Conservation (phyloP, 805 yeast genomes). For the Grigorovia yakushimaensis region DNA sequence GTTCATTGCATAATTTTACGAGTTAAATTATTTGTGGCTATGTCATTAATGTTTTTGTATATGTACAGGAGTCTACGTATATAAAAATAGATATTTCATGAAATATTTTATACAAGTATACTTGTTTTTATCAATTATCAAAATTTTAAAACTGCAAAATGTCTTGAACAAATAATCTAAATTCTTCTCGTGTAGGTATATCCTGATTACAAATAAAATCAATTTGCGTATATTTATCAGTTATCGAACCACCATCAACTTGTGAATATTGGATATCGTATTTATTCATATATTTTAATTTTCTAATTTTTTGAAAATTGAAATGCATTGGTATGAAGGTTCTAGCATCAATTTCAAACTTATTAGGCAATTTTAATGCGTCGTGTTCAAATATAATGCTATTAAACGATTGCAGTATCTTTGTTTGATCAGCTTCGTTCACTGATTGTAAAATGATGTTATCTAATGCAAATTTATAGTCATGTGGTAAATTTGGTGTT, state of each 20-base stretch:
- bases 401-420: background rate
- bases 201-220: conserved; percentile 21
- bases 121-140: background rate
- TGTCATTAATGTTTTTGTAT: background rate
- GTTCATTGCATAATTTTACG: too few species aligned
- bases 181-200: conserved; percentile 2
- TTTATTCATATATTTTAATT: conserved; percentile 20
- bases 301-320: conserved; percentile 18
- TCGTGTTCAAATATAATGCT: background rate
- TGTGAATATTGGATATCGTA: conserved; percentile 26
- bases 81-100: background rate
- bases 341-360: conserved; percentile 4
- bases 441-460: conserved; percentile 2
- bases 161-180: conserved; percentile 7
- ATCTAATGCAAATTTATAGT: conserved; percentile 12
- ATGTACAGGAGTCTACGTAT: background rate
- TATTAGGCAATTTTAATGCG: background rate
- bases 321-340: conserved; percentile 7
- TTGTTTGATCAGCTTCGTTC: conserved; percentile 26
- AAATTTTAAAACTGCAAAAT: conserved; percentile 3
- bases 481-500: conserved; percentile 19
- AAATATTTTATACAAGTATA: background rate
- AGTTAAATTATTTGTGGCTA: too few species aligned
- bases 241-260: conserved; percentile 19
- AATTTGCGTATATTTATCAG: conserved; percentile 21